Conservation (phyloP, 129 eudicot genomes). For the Ambrosia trifida region DNA sequence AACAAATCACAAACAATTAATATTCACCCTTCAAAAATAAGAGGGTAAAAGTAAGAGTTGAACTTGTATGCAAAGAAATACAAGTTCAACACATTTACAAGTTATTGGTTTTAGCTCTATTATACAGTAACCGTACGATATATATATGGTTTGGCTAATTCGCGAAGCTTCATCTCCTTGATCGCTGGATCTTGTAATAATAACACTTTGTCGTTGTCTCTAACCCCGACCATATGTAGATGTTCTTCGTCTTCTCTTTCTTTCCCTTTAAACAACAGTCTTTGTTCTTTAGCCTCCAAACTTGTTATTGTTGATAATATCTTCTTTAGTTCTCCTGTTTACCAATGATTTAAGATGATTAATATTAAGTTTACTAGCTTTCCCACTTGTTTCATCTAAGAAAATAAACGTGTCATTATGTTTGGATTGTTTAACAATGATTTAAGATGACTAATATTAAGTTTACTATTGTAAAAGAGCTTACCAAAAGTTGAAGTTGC, state of each 20-base stretch:
- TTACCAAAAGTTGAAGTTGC: conserved; percentile 90
- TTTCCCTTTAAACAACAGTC: conserved; percentile 77
- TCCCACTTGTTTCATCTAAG: neutral
- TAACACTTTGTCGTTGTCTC: conserved; percentile 73
- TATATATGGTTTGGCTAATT: conserved; percentile 32
- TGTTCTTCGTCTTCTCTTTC: conserved; percentile 75
- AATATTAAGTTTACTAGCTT: neutral
- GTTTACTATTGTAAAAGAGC: neutral
- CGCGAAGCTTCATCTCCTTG: conserved; percentile 56
- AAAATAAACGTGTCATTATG: neutral
- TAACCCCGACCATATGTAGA: conserved; percentile 86
- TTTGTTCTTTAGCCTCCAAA: conserved; percentile 70
- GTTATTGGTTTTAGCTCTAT: neutral
- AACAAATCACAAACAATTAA: neutral
- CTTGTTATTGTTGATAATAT: conserved; percentile 50
- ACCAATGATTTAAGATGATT: neutral
- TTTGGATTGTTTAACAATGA: conserved; percentile 10
- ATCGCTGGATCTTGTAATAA: conserved; percentile 80
- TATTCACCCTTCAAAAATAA: conserved; percentile 20
- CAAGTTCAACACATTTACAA: neutral
- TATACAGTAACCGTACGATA: conserved; percentile 55
- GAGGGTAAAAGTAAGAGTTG: conserved; percentile 3
- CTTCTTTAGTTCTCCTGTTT: conserved; percentile 67
- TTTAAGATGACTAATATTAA: neutral
- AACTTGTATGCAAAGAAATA: neutral